phyloP scores from a whole-genome alignment of 345 rosid genomes.

The Brassica incana region DNA sequence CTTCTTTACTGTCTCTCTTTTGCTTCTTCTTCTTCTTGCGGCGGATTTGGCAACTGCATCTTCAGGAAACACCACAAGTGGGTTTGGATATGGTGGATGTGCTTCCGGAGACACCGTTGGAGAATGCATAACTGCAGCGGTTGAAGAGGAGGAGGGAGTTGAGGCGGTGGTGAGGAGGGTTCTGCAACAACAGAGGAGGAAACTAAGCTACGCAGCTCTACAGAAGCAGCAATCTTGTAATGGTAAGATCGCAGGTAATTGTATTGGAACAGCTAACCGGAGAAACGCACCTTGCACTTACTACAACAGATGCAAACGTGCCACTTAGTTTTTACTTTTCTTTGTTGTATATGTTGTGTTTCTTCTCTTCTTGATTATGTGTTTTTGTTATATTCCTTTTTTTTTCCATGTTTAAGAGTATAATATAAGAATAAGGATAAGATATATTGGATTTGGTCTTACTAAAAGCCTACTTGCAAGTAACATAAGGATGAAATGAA shows the following conservation, averaged over 20 bases:
- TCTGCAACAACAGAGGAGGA: constrained; percentile 13
- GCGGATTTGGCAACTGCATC: background rate
- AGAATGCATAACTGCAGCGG: constrained; percentile 10
- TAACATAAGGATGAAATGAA: background rate
- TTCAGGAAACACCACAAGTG: constrained; percentile 14
- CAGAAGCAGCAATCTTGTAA: constrained; percentile 16
- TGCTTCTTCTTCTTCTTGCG: background rate
- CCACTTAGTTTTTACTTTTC: background rate
- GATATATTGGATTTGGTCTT: background rate
- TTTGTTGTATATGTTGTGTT: background rate
- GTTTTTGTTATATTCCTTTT: background rate
- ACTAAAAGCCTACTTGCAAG: background rate
- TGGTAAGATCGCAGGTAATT: constrained; percentile 5
- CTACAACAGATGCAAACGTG: constrained; percentile 24
- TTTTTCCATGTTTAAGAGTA: background rate
- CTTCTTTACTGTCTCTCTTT: constrained; percentile 3
- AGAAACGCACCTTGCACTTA: background rate
- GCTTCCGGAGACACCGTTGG: constrained; percentile 19
- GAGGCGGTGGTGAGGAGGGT: constrained; percentile 28
- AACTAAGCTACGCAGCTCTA: background rate
- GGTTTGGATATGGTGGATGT: constrained; percentile 5
- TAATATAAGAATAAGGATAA: background rate
- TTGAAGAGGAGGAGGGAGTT: background rate
- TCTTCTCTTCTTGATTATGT: background rate
- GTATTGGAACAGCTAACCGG: background rate